These are phyloP conservation scores for Margaritispora aquatica DNA, from an alignment of 495 filamentous ascomycete species.

Conservation along the genomic window DNA sequence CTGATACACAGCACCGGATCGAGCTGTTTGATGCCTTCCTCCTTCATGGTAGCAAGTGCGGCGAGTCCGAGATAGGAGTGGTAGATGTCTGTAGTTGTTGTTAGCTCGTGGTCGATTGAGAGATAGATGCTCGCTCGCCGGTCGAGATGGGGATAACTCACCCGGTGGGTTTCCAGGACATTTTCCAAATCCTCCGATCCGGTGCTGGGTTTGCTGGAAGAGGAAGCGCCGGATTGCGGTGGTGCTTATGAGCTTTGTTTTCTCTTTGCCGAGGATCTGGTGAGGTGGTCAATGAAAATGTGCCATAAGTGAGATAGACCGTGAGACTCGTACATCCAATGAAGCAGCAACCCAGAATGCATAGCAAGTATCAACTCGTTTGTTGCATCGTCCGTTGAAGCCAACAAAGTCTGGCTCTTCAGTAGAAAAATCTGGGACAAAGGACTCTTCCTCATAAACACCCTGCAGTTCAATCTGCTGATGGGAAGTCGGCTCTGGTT, in stretches of 20 bases:
- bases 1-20: constrained; percentile 68
- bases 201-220: constrained; percentile 82
- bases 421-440: constrained; percentile 32
- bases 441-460: constrained; percentile 19
- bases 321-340: constrained; percentile 41
- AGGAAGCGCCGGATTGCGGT: constrained; percentile 66
- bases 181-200: constrained; percentile 88
- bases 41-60: constrained; percentile 60
- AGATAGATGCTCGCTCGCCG: constrained; percentile 8
- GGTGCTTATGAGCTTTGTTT: constrained; percentile 52
- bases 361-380: constrained; percentile 89
- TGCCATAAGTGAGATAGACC: background rate
- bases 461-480: constrained; percentile 25
- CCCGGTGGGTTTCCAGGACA: constrained; percentile 64
- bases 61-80: constrained; percentile 87
- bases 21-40: constrained; percentile 52
- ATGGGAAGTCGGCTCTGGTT: constrained; percentile 24
- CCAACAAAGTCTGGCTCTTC: constrained; percentile 43
- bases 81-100: constrained; percentile 57
- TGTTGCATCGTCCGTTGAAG: constrained; percentile 86
- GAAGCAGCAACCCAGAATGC: constrained; percentile 81
- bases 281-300: too few relatives aligned
- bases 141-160: constrained; percentile 17
- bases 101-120: too few relatives aligned
- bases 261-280: constrained; percentile 55